Base-by-base conservation (phyloP, 2,329 filamentous ascomycete species). In the Aspergillus alliaceus region DNA sequence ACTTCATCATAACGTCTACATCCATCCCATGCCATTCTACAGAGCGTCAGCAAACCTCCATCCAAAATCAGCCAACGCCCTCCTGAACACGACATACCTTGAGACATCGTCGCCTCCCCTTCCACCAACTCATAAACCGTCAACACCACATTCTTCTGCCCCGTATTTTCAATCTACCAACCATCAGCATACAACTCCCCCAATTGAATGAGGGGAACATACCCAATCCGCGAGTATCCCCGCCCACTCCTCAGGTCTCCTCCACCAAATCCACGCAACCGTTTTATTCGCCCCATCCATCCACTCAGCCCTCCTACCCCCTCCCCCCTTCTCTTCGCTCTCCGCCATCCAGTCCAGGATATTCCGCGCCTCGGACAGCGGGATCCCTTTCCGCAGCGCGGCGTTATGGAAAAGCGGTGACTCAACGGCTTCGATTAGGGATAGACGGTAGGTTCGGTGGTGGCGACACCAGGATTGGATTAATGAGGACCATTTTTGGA, bases 41-140 rank as follows among this genome's bases (percentile, higher is more conserved):
- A 24, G 18, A 66, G 57, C 40, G 34, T 37, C 59, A 40, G 37
- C 22, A 52, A 18, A 25, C 6, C 5, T 15, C n/a, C 22, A 14
- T 22, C 1, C 24, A 6, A 14, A 15, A 2, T 2, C 22, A n/a
- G 2, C n/a, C 12, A 7, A n/a, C n/a, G n/a, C n/a, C n/a, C 31
- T 25, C 22, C 4, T 20, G 29, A 24, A 25, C 6, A 54, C 3
- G 51, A 56, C 80, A 65, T 71, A 89, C 88, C 87, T 64, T 88
- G 85, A 2, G 84, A 86, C 57, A 80, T 75, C 2, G 90, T 91
- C 29, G 82, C 88, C 69, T 98, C 93, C n/a, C 93, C 91, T 74
- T 97, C 87, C 2, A 86, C 83, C 67, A 99, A 78, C 78, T 99
- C 95, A 75, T 97, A 98, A 24, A 99, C 80, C 56, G 95, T 99